Evolutionary conservation across 208 protist genomes (phyloP), one percentile per base, ranked within the genome.

Genomic region (Trypanosoma grayi): DNA sequence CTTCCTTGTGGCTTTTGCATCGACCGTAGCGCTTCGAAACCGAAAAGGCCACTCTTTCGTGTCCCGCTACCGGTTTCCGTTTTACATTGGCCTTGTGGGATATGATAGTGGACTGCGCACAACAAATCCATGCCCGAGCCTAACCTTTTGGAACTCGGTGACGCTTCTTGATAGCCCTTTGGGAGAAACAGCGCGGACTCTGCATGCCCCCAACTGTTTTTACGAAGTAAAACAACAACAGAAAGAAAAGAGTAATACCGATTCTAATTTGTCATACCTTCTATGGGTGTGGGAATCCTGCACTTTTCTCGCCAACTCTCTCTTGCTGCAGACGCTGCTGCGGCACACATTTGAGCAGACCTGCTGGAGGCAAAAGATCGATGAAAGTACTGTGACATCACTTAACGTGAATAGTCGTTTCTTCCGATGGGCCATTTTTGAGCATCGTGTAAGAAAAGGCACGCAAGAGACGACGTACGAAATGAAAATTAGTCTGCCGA

Each of bases 101-200:
- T 87, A 90, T 43, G 83, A 94, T 63, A 56, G 52, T 57, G 80
- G 70, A 8, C 74, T 94, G 41, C 77, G 81, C 0, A 52, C 44
- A 10, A 70, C 79, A n/a, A 73, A 79, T 3, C 66, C 68, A 0
- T 78, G 63, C 20, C 87, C 87, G 18, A 81, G 75, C 40, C 64
- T 81, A 55, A 70, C 72, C 40, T 94, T 81, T 65, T 91, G 83
- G 84, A 94, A 89, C 57, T 75, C 76, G 6, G 77, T 86, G 14
- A 80, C 61, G 44, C 61, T 83, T 27, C 48, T 94, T 28, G 70
- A 87, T 44, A 81, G 70, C 22, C 70, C 74, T n/a, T 47, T 91
- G 20, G 87, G 83, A 16, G 61, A 67, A 50, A 59, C 75, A 4
- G 87, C 87, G 18, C 73, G 87, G 13, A 41, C 50, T 8, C 37